Conservation (phyloP, 768 basidiomycete genomes). For the Clavaria fumosa region DNA sequence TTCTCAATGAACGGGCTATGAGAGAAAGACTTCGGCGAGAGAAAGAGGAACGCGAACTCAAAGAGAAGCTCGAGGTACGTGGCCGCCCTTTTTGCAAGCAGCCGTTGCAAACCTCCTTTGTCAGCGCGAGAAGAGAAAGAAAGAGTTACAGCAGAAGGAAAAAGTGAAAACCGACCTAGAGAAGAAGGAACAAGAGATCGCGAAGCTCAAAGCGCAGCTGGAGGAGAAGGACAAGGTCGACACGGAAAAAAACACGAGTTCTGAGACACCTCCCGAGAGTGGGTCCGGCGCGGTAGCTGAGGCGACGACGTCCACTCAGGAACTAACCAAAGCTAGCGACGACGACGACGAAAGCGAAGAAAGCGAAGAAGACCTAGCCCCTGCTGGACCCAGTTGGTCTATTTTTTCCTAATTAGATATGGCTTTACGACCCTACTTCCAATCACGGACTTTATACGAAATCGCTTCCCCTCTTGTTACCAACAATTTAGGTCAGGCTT, state of each 20-base stretch:
- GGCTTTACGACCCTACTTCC: slow-evolving; percentile 4
- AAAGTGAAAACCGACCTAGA: slow-evolving; percentile 47
- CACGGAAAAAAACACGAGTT: slow-evolving; percentile 26
- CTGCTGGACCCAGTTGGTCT: slow-evolving; percentile 19
- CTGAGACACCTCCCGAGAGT: too few relatives aligned
- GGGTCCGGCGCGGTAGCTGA: slow-evolving; percentile 16
- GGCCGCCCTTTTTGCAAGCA: not conserved
- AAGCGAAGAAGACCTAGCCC: slow-evolving; percentile 6
- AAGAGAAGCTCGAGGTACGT: slow-evolving; percentile 53
- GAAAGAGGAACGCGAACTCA: slow-evolving; percentile 52
- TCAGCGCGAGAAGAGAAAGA: slow-evolving; percentile 34
- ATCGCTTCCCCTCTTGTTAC: not conserved
- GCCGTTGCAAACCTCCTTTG: not conserved
- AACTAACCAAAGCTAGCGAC: too few relatives aligned
- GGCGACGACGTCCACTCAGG: slow-evolving; percentile 13
- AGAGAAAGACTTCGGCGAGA: slow-evolving; percentile 58
- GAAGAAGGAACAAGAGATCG: slow-evolving; percentile 45
- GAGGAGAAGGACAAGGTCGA: slow-evolving; percentile 33
- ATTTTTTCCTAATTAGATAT: slow-evolving; percentile 11
- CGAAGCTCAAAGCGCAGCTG: slow-evolving; percentile 33
- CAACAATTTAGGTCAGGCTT: not conserved
- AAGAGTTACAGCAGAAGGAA: slow-evolving; percentile 41
- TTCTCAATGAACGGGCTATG: slow-evolving; percentile 58
- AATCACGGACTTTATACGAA: not conserved
- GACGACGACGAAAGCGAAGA: slow-evolving; percentile 14